Evolutionary conservation across 768 basidiomycete genomes (phyloP).

Genomic region (Leccinum imitatum): DNA sequence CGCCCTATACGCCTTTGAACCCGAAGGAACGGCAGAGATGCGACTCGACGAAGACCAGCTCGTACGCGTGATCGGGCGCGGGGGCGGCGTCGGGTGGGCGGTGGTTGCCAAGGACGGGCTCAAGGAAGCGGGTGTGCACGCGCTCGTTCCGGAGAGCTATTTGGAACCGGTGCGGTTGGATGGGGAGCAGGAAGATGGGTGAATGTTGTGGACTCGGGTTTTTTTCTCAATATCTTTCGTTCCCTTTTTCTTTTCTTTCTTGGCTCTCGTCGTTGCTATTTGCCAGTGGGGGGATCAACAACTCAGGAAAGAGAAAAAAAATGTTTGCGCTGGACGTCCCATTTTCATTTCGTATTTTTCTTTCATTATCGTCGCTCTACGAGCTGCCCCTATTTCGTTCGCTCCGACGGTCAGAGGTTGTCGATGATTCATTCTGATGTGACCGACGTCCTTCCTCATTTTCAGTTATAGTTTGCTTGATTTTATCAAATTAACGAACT

Average conservation of each 20-base stretch:
- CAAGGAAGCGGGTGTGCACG: slow-evolving; percentile 48
- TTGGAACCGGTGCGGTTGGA: slow-evolving; percentile 53
- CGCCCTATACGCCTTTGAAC: slow-evolving; percentile 75
- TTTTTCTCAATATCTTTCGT: not conserved
- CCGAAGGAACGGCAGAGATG: slow-evolving; percentile 85
- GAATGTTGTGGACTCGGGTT: not conserved
- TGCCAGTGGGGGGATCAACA: not conserved
- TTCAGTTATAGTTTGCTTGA: not conserved
- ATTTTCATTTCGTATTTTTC: not conserved
- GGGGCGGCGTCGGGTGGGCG: slow-evolving; percentile 81
- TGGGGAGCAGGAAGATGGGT: slow-evolving; percentile 18
- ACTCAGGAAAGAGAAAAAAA: not conserved
- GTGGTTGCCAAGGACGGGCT: slow-evolving; percentile 52
- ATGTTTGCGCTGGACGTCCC: not conserved
- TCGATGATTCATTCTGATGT: not conserved
- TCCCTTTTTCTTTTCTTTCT: not conserved
- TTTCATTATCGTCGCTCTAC: not conserved
- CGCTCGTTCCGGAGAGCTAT: slow-evolving; percentile 80
- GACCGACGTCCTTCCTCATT: not conserved
- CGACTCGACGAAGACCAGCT: slow-evolving; percentile 72
- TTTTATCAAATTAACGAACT: slow-evolving; percentile 5
- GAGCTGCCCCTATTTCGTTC: too few species aligned
- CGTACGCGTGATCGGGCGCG: slow-evolving; percentile 68
- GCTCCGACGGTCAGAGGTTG: not conserved
- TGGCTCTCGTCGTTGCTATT: not conserved